Conservation (phyloP, 208 protist genomes). For the Leishmania tropica region DNA sequence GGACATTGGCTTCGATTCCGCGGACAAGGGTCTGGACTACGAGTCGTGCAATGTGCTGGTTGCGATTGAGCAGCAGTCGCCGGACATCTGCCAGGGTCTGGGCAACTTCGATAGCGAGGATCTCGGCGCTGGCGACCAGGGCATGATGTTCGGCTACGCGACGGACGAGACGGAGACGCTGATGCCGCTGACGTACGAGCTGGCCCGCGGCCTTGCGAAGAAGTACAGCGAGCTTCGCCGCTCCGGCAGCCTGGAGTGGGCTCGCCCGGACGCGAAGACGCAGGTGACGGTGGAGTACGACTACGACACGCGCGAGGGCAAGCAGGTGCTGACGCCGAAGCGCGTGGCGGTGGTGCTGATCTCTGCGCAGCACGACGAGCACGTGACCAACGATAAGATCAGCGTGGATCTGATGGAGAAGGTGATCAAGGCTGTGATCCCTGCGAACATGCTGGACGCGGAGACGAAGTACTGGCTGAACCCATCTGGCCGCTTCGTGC, state of each 20-base stretch:
- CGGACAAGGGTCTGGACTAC: conserved; percentile 97
- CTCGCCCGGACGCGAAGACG: conserved; percentile 99
- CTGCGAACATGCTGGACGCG: conserved; percentile 93
- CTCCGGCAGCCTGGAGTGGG: conserved; percentile 92
- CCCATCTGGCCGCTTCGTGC: conserved; percentile 99
- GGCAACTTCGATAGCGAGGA: conserved; percentile 95
- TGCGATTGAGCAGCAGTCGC: conserved; percentile 98
- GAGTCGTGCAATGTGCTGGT: conserved; percentile 98
- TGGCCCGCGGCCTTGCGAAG: conserved; percentile 94
- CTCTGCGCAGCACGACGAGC: conserved; percentile 98
- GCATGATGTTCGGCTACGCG: conserved; percentile 99
- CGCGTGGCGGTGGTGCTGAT: conserved; percentile 99
- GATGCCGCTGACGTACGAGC: conserved; percentile 98
- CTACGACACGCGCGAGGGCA: conserved; percentile 84
- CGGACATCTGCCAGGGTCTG: conserved; percentile 98
- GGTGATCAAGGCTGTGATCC: conserved; percentile 96
- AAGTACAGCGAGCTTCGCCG: conserved; percentile 97
- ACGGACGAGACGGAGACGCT: conserved; percentile 98
- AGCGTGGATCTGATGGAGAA: conserved; percentile 93
- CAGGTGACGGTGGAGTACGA: conserved; percentile 99
- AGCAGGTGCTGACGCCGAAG: conserved; percentile 89
- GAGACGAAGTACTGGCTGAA: conserved; percentile 98
- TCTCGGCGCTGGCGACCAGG: conserved; percentile 99
- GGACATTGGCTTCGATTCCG: conserved; percentile 98
- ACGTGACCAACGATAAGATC: conserved; percentile 96